These are phyloP conservation scores for Erodium maritimum DNA, from an alignment of 345 rosid species.

Conservation along the genomic window DNA sequence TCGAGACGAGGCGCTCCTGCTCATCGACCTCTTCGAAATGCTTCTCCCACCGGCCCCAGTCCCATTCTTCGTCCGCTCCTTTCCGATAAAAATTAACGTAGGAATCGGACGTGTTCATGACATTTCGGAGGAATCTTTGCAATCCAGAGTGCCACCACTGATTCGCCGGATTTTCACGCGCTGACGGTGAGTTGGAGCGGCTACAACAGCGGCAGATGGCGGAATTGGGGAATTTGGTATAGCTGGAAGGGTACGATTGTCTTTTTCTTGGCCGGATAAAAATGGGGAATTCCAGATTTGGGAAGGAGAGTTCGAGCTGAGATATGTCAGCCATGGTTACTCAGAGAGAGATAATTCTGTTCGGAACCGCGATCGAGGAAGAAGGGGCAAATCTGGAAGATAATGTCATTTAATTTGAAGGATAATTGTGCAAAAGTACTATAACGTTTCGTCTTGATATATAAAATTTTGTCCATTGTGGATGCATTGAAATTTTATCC, in stretches of 20 bases:
- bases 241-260: slow-evolving; percentile 23
- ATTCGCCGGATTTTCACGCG: too few relatives aligned
- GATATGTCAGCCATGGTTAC: slow-evolving; percentile 47
- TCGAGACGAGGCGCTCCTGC: slow-evolving; percentile 62
- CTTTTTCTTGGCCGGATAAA: slow-evolving; percentile 10
- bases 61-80: slow-evolving; percentile 45
- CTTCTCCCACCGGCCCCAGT: slow-evolving; percentile 82
- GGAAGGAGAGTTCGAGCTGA: slow-evolving; percentile 33
- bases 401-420: too few relatives aligned
- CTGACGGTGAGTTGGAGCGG: slow-evolving; percentile 17
- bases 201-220: slow-evolving; percentile 36
- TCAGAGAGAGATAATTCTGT: too few relatives aligned
- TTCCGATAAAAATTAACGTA: slow-evolving; percentile 22
- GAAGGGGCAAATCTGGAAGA: too few relatives aligned
- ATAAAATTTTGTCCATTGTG: too few relatives aligned
- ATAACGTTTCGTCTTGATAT: too few relatives aligned
- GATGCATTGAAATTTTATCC: too few relatives aligned
- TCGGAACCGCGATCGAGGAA: too few relatives aligned
- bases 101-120: too few relatives aligned
- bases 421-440: too few relatives aligned
- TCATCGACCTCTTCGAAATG: slow-evolving; percentile 73
- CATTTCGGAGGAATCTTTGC: slow-evolving; percentile 21
- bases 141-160: slow-evolving; percentile 41
- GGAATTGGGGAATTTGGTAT: slow-evolving; percentile 20
- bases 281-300: slow-evolving; percentile 9